Percentiles rank a stretch among this genome's conserved stretches.
Evolutionary conservation across 345 rosid species (phyloP).

Genomic region (Eucalyptus erythrocorys): DNA sequence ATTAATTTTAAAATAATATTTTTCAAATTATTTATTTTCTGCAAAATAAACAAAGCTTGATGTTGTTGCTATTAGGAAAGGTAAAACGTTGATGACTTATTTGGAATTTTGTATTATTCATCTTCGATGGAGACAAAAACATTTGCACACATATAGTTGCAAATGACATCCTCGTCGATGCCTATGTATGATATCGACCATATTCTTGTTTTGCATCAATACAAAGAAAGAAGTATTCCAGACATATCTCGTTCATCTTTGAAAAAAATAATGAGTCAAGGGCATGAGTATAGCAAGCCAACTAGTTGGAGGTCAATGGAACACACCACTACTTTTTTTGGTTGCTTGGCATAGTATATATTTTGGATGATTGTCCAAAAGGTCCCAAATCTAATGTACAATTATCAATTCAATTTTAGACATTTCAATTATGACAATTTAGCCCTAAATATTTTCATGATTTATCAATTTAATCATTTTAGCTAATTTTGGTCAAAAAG

Average conservation of each 20-base stretch:
- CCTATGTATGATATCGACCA: background rate
- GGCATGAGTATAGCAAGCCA: background rate
- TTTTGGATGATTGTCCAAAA: background rate
- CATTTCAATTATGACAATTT: background rate
- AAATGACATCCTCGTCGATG: background rate
- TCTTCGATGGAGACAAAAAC: background rate
- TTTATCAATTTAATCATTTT: background rate
- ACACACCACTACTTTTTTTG: background rate
- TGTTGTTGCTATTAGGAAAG: background rate
- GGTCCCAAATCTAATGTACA: no score
- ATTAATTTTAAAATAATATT: background rate
- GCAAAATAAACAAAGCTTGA: background rate
- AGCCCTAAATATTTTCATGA: background rate
- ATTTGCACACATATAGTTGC: background rate
- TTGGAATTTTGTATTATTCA: background rate
- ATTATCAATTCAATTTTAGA: rapidly evolving
- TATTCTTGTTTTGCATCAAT: background rate
- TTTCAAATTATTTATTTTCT: background rate
- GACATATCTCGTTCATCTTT: background rate
- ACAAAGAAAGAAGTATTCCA: background rate
- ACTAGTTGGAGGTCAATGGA: background rate
- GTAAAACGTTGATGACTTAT: background rate
- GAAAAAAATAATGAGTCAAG: background rate
- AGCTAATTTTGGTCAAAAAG: background rate
- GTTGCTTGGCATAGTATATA: background rate